These are phyloP conservation scores for Fusarium sp. DNA, from an alignment of 2,329 filamentous ascomycete species.

Conservation along the genomic window DNA sequence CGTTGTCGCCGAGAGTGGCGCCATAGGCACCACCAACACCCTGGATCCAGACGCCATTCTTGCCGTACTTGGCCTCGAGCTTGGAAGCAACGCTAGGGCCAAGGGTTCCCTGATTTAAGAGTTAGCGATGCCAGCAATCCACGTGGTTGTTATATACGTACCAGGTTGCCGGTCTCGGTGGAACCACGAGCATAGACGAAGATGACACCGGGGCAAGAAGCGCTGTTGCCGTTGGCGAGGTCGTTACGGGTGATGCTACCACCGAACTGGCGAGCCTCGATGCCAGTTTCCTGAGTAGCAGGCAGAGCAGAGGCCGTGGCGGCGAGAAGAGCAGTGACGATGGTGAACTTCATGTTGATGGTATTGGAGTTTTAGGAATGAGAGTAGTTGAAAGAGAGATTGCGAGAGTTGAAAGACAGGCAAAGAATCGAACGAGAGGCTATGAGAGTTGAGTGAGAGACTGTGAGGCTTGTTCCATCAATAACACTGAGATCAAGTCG, in stretches of 20 bases:
- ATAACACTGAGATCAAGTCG: not conserved
- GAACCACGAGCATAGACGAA: constrained; percentile 60
- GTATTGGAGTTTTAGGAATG: not conserved
- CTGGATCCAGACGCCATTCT: constrained; percentile 57
- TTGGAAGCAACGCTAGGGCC: constrained; percentile 51
- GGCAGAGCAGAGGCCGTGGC: constrained; percentile 38
- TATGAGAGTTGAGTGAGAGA: constrained; percentile 19
- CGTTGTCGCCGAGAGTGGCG: constrained; percentile 55
- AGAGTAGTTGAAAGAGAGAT: not conserved
- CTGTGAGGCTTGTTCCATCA: constrained; percentile 8
- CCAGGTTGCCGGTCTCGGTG: constrained; percentile 58
- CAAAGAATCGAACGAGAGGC: constrained; percentile 9
- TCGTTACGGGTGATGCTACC: constrained; percentile 45
- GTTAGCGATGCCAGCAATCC: constrained; percentile 8
- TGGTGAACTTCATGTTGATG: constrained; percentile 39
- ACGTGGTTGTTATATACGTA: constrained; percentile 25
- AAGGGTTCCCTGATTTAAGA: constrained; percentile 45
- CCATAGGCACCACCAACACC: constrained; percentile 60
- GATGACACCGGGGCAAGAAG: constrained; percentile 56
- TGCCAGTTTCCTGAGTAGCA: constrained; percentile 5
- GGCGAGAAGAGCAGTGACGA: constrained; percentile 35
- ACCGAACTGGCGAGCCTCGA: constrained; percentile 41
- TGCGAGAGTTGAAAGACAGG: constrained; percentile 12
- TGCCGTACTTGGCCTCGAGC: constrained; percentile 49
- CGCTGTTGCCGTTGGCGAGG: constrained; percentile 48